A percentile compares a stretch with the other conserved stretches of the same genome.
phyloP scores from a whole-genome alignment of 2,329 filamentous ascomycete genomes.

The Alternaria sp. region DNA sequence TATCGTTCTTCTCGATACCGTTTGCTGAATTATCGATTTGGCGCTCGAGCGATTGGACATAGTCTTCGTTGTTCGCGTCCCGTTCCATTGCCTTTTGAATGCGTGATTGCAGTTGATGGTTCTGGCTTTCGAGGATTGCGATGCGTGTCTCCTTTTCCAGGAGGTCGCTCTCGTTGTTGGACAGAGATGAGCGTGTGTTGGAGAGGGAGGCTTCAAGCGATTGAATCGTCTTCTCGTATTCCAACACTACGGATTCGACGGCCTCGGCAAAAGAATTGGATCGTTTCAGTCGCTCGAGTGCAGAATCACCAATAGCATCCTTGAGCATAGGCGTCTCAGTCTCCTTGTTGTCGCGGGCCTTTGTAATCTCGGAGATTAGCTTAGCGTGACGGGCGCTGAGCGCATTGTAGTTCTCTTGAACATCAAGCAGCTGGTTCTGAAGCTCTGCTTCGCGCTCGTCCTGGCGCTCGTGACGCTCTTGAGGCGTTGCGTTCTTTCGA shows the following conservation, averaged over 20 bases:
- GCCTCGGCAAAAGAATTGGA: conserved; percentile 96
- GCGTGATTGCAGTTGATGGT: conserved; percentile 84
- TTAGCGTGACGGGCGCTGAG: conserved; percentile 94
- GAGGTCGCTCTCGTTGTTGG: conserved; percentile 83
- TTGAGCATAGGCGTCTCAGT: conserved; percentile 67
- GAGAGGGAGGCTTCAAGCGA: conserved; percentile 89
- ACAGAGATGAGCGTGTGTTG: conserved; percentile 82
- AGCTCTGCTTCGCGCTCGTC: conserved; percentile 88
- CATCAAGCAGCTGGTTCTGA: conserved; percentile 90
- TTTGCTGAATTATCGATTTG: conserved; percentile 90
- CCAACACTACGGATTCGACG: conserved; percentile 92
- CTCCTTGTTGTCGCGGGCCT: conserved; percentile 72
- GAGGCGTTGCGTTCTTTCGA: conserved; percentile 63
- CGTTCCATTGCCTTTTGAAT: conserved; percentile 94
- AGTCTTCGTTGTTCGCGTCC: conserved; percentile 89
- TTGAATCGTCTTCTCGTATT: conserved; percentile 99
- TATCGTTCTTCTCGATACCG: conserved; percentile 90
- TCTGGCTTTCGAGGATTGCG: conserved; percentile 91
- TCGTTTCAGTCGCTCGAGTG: conserved; percentile 86
- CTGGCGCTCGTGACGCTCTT: conserved; percentile 78
- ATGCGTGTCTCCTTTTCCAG: conserved; percentile 94
- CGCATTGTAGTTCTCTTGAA: conserved; percentile 92
- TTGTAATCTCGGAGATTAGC: conserved; percentile 91
- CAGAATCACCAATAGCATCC: conserved; percentile 75
- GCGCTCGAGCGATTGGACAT: conserved; percentile 88